These are phyloP conservation scores for Corallochytrium limacisporum DNA, from an alignment of 78 protist species.

Conservation along the genomic window DNA sequence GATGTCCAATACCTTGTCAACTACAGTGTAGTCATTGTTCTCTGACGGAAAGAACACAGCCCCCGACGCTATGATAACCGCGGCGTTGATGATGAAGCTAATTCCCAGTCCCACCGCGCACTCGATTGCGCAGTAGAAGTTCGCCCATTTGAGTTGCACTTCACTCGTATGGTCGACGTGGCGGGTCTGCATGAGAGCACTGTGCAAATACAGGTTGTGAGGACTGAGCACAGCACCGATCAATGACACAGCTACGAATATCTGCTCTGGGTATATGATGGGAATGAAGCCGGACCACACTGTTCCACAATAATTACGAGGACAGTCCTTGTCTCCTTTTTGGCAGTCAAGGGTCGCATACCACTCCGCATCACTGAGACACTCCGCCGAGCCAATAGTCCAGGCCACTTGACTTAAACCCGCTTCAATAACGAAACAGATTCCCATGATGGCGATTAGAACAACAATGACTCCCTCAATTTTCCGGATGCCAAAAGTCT, in stretches of 20 bases:
- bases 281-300: too few species aligned
- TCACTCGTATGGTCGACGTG: not conserved
- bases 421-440: too few species aligned
- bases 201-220: conserved; percentile 16
- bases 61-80: not conserved
- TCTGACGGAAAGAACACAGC: conserved; percentile 17
- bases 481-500: conserved; percentile 6
- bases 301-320: too few species aligned
- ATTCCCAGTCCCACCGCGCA: not conserved
- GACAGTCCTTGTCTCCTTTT: too few species aligned
- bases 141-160: conserved; percentile 13
- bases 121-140: not conserved
- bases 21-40: not conserved
- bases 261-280: too few species aligned
- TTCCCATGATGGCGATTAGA: too few species aligned
- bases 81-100: not conserved
- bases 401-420: too few species aligned
- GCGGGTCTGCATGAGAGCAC: conserved; percentile 15
- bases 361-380: too few species aligned
- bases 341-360: too few species aligned
- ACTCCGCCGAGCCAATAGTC: too few species aligned
- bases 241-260: too few species aligned
- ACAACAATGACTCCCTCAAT: not conserved
- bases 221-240: conserved; percentile 23
- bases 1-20: not conserved